phyloP scores from a whole-genome alignment of 208 protist species.

The Leishmania mexicana region DNA sequence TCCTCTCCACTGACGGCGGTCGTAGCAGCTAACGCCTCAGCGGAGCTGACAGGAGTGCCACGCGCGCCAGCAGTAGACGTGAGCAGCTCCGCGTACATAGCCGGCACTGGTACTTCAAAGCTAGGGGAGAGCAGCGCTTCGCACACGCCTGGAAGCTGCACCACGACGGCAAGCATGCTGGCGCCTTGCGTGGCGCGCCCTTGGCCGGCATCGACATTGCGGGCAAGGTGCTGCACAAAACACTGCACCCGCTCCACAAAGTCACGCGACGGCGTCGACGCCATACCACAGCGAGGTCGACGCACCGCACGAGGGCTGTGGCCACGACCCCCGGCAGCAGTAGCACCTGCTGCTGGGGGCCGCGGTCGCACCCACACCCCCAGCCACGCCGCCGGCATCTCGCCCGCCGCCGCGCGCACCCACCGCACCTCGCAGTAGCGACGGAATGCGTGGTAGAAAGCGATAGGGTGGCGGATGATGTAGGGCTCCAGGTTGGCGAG shows the following conservation, averaged over 20 bases:
- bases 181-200: slow-evolving; percentile 23
- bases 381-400: slow-evolving; percentile 38
- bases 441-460: slow-evolving; percentile 32
- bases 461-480: slow-evolving; percentile 25
- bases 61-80: neutral
- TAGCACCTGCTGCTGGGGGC: neutral
- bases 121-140: slow-evolving; percentile 19
- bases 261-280: slow-evolving; percentile 5
- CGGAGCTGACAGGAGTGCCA: neutral
- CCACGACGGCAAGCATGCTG: slow-evolving; percentile 17
- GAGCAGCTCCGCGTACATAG: slow-evolving; percentile 20
- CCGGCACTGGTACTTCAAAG: slow-evolving; percentile 12
- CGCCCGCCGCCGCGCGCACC: slow-evolving; percentile 26
- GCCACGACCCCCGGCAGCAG: neutral
- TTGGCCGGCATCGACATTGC: slow-evolving; percentile 7
- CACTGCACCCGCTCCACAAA: slow-evolving; percentile 23
- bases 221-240: slow-evolving; percentile 27
- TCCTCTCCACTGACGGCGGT: neutral
- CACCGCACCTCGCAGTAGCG: slow-evolving; percentile 42
- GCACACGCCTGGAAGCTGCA: slow-evolving; percentile 36
- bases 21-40: neutral
- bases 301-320: neutral
- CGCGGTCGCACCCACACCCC: slow-evolving; percentile 44
- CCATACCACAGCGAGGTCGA: neutral
- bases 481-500: slow-evolving; percentile 35